Base-by-base conservation (phyloP, 2,329 filamentous ascomycete genomes). In the Trichoderma arundinaceum region DNA sequence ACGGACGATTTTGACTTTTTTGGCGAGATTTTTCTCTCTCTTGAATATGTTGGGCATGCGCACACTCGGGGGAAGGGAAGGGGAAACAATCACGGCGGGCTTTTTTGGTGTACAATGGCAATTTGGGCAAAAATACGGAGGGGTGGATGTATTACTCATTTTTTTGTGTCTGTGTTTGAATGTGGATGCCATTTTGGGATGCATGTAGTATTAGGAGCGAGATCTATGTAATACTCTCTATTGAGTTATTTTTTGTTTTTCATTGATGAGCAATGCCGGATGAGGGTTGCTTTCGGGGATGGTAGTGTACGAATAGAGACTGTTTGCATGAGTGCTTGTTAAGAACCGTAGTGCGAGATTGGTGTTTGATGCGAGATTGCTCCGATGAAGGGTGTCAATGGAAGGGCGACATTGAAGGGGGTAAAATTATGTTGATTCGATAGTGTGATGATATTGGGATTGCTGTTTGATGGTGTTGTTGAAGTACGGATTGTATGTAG, bases 191-290 rank as follows among this genome's bases (percentile, higher is more conserved):
- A 32, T 51, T 60, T 38, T 41, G 44, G 57, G 57, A 51, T 28
- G 19, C 19, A 41, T 60, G 57, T 57, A 44, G 54, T 60, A 60
- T 60, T 60, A 51, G 28, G 46, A 60, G 57, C 57, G 44, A 51
- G 19, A 60, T 38, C 39, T 51, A 32, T 60, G 35, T 60, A 48
- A 49, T 60, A 60, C 46, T 51, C 33, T n/a, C 12, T 60, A 51
- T 51, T 51, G 57, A 51, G 44, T 51, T 33, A 32, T 59, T 9
- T 60, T 58, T 7, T 28, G 9, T 35, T 3, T 17, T 35, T 48
- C 17, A 28, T 28, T 15, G 33, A 7, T 41, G 19, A 32, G 33
- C 2, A 22, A 28, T 9, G 28, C 5, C 10, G 19, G 53, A 41
- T 33, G 22, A 28, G 35, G 33, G 35, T 6, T 38, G 33, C 9